Evolutionary conservation across 768 basidiomycete species (phyloP), one percentile per base, ranked within the genome.

Genomic region (Sporobolomyces roseus): DNA sequence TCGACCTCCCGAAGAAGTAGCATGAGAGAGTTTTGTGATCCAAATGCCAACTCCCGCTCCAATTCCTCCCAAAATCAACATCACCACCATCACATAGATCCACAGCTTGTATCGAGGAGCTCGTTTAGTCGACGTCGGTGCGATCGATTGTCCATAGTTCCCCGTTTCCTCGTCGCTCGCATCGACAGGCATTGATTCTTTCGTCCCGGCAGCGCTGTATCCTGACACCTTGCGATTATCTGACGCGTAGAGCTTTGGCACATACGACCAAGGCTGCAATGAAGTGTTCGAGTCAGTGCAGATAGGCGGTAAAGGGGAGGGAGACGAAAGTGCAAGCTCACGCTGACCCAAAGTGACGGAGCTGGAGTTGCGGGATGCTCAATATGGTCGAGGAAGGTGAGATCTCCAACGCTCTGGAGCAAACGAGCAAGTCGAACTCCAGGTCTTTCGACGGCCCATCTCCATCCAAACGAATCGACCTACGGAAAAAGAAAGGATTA

Each of bases 381-480:
- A 23, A 62, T 49, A 19, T n/a, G 3, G n/a, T 21, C 2, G 17
- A 68, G 29, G 54, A 62, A 68, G 2, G 61, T 25, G n/a, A 62
- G 25, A 33, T 62, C 61, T 36, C 66, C 66, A 1, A 8, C 1
- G 0, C 36, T 8, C 14, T 38, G 30, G 14, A 61, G 2, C 3
- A 12, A 2, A 2, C 29, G 41, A 17, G 52, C 23, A 2, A 67
- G 48, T 19, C 66, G 60, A 9, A 25, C 3, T 12, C 53, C 61
- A 7, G 66, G 66, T 6, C 36, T 41, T 46, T 61, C 60, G 46
- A 67, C 60, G 4, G 52, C 33, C 66, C 66, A 67, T 1, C 59
- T 33, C 60, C 60, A 67, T 6, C 45, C 60, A 9, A 33, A 48
- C n/a, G 60, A 55, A n/a, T 52, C 46, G 16, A 54, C 46, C 66